phyloP scores from a whole-genome alignment of 1,284 basidiomycete species.

The Golubevia sp. region DNA sequence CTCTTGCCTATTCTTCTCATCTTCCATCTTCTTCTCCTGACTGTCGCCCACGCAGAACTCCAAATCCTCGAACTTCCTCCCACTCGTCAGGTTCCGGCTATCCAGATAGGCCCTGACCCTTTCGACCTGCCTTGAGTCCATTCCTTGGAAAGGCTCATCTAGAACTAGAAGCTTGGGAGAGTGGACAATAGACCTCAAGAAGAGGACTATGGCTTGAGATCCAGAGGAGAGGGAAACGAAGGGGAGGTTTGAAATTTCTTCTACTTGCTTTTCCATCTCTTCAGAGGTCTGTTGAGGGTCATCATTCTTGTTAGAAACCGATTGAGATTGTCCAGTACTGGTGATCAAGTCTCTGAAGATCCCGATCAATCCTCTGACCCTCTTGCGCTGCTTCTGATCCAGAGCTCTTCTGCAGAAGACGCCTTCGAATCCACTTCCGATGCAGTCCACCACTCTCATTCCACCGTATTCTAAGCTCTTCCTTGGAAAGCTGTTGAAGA shows the following conservation, averaged over 20 bases:
- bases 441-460: slow-evolving; percentile 36
- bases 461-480: slow-evolving; percentile 31
- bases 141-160: slow-evolving; percentile 59
- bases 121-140: slow-evolving; percentile 37
- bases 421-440: slow-evolving; percentile 48
- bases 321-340: no score
- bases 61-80: no score
- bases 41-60: slow-evolving; percentile 11
- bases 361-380: slow-evolving; percentile 18
- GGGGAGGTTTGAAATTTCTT: slow-evolving; percentile 6
- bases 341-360: slow-evolving; percentile 36
- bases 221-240: slow-evolving; percentile 35
- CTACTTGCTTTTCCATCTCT: background rate
- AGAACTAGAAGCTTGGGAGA: slow-evolving; percentile 42
- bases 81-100: background rate
- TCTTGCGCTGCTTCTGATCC: slow-evolving; percentile 11
- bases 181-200: slow-evolving; percentile 45
- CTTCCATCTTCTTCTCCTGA: slow-evolving; percentile 5
- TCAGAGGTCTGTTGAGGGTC: background rate
- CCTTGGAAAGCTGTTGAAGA: slow-evolving; percentile 83
- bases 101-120: slow-evolving; percentile 36
- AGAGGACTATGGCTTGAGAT: slow-evolving; percentile 46
- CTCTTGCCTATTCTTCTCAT: slow-evolving; percentile 11
- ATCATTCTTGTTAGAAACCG: no score
- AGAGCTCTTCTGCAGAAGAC: slow-evolving; percentile 32